These are phyloP conservation scores for Thelephora ganbajun DNA, from an alignment of 768 basidiomycete genomes.

Conservation along the genomic window DNA sequence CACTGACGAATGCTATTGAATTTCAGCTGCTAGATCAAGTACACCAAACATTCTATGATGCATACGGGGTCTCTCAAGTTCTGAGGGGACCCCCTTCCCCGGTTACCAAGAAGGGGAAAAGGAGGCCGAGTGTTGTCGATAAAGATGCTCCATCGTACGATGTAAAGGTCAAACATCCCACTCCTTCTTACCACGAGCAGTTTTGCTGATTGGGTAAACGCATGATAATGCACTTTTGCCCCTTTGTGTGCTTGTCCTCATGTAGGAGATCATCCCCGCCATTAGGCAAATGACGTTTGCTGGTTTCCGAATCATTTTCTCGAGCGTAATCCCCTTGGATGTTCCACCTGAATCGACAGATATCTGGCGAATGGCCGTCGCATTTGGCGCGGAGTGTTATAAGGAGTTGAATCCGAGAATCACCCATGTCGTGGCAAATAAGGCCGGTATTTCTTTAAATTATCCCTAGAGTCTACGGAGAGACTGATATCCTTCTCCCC, in stretches of 20 bases:
- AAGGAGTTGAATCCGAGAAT: constrained; percentile 49
- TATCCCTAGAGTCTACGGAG: constrained; percentile 3
- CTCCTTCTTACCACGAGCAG: background rate
- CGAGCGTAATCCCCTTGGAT: constrained; percentile 89
- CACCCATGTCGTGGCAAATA: constrained; percentile 88
- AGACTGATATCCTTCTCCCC: background rate
- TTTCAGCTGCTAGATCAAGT: constrained; percentile 68
- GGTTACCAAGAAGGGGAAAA: constrained; percentile 17
- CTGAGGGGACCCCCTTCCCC: constrained; percentile 8
- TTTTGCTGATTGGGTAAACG: background rate
- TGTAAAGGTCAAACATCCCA: constrained; percentile 50
- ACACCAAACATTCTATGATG: constrained; percentile 61
- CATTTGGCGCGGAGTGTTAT: constrained; percentile 79
- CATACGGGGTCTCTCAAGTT: constrained; percentile 31
- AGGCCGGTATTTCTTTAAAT: constrained; percentile 31
- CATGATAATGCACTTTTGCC: background rate
- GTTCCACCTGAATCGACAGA: constrained; percentile 66
- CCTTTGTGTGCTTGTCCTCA: background rate
- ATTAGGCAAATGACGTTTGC: constrained; percentile 66
- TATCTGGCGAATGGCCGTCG: constrained; percentile 73
- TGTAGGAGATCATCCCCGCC: constrained; percentile 71
- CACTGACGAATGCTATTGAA: background rate
- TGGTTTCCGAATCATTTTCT: constrained; percentile 78
- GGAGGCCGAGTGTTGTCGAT: constrained; percentile 15
- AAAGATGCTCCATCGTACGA: constrained; percentile 34